Evolutionary conservation across 2,329 filamentous ascomycete genomes (phyloP).

Genomic region (Penicillium sp.): DNA sequence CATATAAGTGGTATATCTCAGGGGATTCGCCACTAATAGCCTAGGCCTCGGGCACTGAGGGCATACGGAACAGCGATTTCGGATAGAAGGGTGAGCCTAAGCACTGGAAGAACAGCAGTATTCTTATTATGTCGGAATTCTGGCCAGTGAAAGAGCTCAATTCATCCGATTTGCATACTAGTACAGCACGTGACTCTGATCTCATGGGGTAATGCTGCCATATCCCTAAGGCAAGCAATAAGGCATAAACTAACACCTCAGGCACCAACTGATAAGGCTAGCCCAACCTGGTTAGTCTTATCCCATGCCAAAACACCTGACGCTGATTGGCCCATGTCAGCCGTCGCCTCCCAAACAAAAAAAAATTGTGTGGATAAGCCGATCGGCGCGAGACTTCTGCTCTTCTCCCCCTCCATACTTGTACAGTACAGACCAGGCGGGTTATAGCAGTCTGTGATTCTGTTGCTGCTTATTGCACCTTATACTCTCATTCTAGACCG

Average conservation of each 20-base stretch:
- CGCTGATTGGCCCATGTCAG: slow-evolving; percentile 12
- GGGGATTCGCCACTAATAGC: background rate
- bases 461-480: slow-evolving; percentile 4
- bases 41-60: background rate
- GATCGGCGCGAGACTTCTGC: background rate
- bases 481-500: background rate
- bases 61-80: background rate
- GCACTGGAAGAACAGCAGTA: background rate
- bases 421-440: slow-evolving; percentile 16
- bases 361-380: slow-evolving; percentile 21
- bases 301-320: slow-evolving; percentile 8
- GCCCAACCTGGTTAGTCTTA: slow-evolving; percentile 4
- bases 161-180: background rate
- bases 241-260: slow-evolving; percentile 2
- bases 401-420: slow-evolving; percentile 7
- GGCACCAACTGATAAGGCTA: slow-evolving; percentile 15
- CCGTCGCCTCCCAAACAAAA: slow-evolving; percentile 19
- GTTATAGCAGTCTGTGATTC: slow-evolving; percentile 4
- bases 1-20: background rate
- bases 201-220: background rate
- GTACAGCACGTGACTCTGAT: background rate
- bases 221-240: too few relatives aligned
- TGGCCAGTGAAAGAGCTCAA: background rate
- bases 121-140: slow-evolving; percentile 1
- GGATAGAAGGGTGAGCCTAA: background rate